Percentiles rank a stretch among this genome's conserved stretches.
These are phyloP conservation scores for Nannochloris sp. DNA, from an alignment of 139 green algal species.

Conservation along the genomic window DNA sequence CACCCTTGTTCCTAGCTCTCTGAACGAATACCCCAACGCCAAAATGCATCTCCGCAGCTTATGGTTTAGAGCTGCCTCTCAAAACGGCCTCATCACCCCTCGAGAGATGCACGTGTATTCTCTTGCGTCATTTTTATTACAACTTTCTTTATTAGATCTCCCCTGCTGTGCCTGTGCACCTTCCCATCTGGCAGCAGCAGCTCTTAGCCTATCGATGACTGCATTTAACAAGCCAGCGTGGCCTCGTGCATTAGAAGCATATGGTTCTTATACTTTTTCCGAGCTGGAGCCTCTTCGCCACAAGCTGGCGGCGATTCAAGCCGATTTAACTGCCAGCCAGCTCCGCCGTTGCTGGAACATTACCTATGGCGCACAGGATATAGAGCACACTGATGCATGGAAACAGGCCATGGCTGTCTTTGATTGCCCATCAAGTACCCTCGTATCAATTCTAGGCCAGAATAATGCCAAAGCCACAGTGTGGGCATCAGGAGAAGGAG, in stretches of 20 bases:
- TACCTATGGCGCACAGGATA: constrained; percentile 28
- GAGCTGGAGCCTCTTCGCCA: constrained; percentile 20
- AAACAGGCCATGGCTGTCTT: constrained; percentile 6
- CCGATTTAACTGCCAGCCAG: constrained; percentile 3
- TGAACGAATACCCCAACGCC: constrained; percentile 31
- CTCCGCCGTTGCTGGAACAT: constrained; percentile 30
- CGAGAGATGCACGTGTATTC: constrained; percentile 60
- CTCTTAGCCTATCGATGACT: constrained; percentile 32
- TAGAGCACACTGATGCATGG: constrained; percentile 33
- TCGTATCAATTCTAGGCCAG: no score
- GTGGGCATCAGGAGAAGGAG: no score
- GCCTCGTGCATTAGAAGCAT: constrained; percentile 38
- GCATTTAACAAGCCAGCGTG: constrained; percentile 34
- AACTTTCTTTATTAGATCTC: constrained; percentile 47
- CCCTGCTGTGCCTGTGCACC: constrained; percentile 13
- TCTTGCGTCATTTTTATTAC: constrained; percentile 49
- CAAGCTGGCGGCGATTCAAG: constrained; percentile 27
- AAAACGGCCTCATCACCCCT: constrained; percentile 3
- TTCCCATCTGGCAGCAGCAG: constrained; percentile 35
- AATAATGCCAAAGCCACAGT: no score
- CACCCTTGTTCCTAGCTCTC: constrained; percentile 5
- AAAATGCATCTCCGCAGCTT: constrained; percentile 56
- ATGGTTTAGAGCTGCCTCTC: constrained; percentile 40
- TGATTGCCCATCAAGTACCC: no score
- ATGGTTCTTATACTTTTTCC: constrained; percentile 31